Base-by-base conservation (phyloP, 2,329 filamentous ascomycete species). In the Monilinia polystroma region DNA sequence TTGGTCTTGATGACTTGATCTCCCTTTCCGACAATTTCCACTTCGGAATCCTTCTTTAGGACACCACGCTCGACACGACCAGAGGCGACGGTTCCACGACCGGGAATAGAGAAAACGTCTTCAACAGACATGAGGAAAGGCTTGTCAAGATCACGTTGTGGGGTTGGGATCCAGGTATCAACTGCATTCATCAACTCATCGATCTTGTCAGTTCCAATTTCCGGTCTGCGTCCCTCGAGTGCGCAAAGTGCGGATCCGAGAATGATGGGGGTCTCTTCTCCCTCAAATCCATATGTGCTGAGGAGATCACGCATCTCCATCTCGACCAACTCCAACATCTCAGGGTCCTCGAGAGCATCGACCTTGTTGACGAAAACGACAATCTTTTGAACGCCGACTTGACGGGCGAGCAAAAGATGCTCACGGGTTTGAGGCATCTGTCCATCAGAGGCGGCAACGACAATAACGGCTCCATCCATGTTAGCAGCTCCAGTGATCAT, bases 281-380 rank as follows among this genome's bases (percentile, higher is more conserved):
- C 95, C 82, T 99, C 95, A 79, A 99, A 99, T 70, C 93, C 93
- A 81, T 99, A 99, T 75, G 88, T 90, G 76, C 78, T 87, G 69
- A 99, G 90, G 66, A 99, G 89, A 83, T 99, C 95, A 77, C 95
- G 92, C 95, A 99, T 99, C 85, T 99, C 95, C 90, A 99, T 96
- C 87, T 99, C 95, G 79, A 99, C 95, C 68, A 99, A 91, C 84
- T 99, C 95, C 88, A 99, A 87, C 95, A 99, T 99, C 83, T 99
- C 95, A 70, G 92, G 91, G 84, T 99, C 95, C 75, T 98, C 94
- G 70, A 99, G 88, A 72, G 93, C 92, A 80, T 99, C 95, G 78
- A 98, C 87, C 87, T 99, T 99, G 91, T 99, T 99, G 81, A 99
- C 95, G 80, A 99, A 99, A 75, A 99, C 96, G 72, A 99, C 95